These are phyloP conservation scores for Multifurca ochricompacta DNA, from an alignment of 768 basidiomycete genomes.

Conservation along the genomic window DNA sequence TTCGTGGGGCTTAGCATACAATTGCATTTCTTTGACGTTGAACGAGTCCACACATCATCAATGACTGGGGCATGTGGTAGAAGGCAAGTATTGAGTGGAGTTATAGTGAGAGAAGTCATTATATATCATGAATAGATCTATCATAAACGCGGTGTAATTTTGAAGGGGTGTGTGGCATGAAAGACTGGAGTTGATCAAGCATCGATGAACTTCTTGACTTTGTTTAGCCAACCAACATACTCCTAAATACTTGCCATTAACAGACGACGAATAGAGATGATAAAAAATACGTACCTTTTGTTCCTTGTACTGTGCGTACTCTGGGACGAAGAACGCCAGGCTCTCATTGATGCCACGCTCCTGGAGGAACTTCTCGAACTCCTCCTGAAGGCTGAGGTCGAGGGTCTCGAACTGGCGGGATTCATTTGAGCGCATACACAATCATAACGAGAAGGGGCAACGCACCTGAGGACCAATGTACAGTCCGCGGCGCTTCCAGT, in stretches of 20 bases:
- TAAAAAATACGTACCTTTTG: constrained; percentile 58
- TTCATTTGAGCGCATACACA: neutral
- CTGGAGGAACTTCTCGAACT: constrained; percentile 82
- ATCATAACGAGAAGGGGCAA: constrained; percentile 15
- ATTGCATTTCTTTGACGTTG: too few species aligned
- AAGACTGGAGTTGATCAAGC: constrained; percentile 27
- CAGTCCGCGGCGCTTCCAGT: constrained; percentile 86
- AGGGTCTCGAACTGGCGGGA: constrained; percentile 73
- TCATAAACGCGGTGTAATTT: constrained; percentile 5
- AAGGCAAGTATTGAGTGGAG: constrained; percentile 9
- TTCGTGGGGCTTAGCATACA: too few species aligned
- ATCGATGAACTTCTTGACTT: constrained; percentile 79
- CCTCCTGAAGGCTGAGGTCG: constrained; percentile 79
- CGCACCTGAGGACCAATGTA: constrained; percentile 87
- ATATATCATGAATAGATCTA: constrained; percentile 9
- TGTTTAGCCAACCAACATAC: constrained; percentile 83
- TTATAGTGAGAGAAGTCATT: neutral
- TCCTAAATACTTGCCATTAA: constrained; percentile 44
- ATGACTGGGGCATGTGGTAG: neutral
- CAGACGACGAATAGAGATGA: neutral
- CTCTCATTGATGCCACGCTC: constrained; percentile 85
- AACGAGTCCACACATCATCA: too few species aligned
- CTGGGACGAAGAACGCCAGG: constrained; percentile 80
- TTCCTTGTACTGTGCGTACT: constrained; percentile 86
- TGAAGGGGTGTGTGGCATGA: neutral